Evolutionary conservation across 1,284 basidiomycete species (phyloP), one percentile per base, ranked within the genome.

Genomic region (Microbotryum saponariae): DNA sequence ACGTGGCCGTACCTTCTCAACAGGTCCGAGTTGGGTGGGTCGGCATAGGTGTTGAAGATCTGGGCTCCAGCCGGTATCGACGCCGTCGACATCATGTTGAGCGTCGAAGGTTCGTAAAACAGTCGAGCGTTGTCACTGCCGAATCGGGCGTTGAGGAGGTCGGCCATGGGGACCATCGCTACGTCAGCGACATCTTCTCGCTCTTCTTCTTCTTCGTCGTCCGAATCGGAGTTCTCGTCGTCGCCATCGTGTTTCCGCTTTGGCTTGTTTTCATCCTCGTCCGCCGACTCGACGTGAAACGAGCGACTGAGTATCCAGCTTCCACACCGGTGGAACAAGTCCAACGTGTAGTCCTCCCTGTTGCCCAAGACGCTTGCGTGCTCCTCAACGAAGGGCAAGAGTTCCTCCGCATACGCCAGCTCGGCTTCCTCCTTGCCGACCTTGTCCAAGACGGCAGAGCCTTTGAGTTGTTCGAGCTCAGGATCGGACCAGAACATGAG

Each of bases 111-210:
- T 71, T 91, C 88, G 74, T 91, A 85, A 72, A 91, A 93, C 5
- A 94, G 76, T 69, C 87, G 88, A 0, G 90, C 88, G 69, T 96
- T 97, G 75, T 91, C 88, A 37, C 82, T 82, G n/a, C 83, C 86
- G 74, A 84, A 90, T 59, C 85, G 83, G 7, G 92, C 92, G 46
- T 69, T 66, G 45, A 77, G 79, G 80, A 97, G 86, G 75, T 97
- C 94, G 1, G 94, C 96, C 80, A 98, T 86, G 0, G 94, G 94
- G 1, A 97, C 88, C 92, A 98, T 96, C 1, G 89, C 85, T 12
- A 91, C 85, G 67, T 89, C 84, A 2, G 82, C 79, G 2, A 84
- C 78, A 60, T 87, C 82, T 56, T 85, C 84, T 4, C 76, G 79
- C 12, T 85, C 84, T 14, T 84, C 82, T 5, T 84, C 83, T 2